Base-by-base conservation (phyloP, 176 grass and related monocot genomes). In the Oryza meridionalis region DNA sequence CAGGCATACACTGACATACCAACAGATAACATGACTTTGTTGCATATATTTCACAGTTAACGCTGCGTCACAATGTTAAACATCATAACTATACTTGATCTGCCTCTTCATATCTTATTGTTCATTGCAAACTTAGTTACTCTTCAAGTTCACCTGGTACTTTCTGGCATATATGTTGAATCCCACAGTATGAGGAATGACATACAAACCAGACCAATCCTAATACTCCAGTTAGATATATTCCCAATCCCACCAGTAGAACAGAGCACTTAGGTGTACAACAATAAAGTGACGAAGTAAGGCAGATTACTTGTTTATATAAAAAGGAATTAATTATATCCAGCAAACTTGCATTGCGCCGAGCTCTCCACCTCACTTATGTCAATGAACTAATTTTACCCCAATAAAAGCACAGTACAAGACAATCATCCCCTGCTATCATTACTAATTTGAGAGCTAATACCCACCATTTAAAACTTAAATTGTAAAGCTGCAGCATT, bases 51-150 rank as follows among this genome's bases (percentile, higher is more conserved):
- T 75, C 49, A 70, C 4, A 64, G 38, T n/a, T 81, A 70, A 21
- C 63, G 31, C 27, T 31, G 69, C n/a, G 29, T 80, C 42, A 22
- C 47, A 69, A 63, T 27, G 35, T 50, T 73, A 26, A 37, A 86
- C 2, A 70, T 24, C 40, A 19, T 69, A 69, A 40, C 42, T 67
- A 27, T 37, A 53, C 63, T 75, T 64, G 49, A 87, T 70, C 19
- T 63, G 51, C 50, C 11, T 49, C 55, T 27, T 46, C 4, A 27
- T 47, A 11, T 82, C 55, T 11, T 44, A 88, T n/a, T 50, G 31
- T 31, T 21, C 59, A 10, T 69, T 81, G 27, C 73, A 19, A 67
- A 77, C 19, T 90, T 19, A 13, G 26, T n/a, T 67, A 78, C 32
- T 81, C 25, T 45, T 38, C 14, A 82, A 38, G 37, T 82, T 67